A percentile compares a stretch with the other conserved stretches of the same genome.
Evolutionary conservation across 371 early-diverging fungal species (phyloP).

Genomic region (Saksenaea oblongispora): DNA sequence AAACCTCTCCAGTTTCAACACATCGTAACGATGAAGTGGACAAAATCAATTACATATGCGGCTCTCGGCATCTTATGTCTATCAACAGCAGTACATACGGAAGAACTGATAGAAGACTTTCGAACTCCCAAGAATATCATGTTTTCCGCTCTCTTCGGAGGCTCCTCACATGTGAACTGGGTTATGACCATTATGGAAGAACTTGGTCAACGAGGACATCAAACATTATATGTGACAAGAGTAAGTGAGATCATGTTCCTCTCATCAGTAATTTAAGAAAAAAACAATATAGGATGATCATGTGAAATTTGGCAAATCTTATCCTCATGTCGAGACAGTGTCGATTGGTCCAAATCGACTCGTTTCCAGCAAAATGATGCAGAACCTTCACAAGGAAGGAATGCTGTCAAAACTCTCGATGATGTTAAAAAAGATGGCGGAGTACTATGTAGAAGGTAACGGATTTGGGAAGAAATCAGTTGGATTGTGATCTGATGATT

Average conservation of each 20-base stretch:
- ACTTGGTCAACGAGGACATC: constrained; percentile 10
- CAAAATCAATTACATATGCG: background rate
- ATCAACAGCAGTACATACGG: background rate
- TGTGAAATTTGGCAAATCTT: constrained; percentile 13
- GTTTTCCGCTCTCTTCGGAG: constrained; percentile 6
- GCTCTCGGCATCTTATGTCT: background rate
- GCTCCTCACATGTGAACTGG: constrained; percentile 14
- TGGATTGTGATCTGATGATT: background rate
- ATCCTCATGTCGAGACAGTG: constrained; percentile 11
- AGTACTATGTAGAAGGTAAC: background rate
- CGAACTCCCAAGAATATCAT: constrained; percentile 11
- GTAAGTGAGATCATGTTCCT: background rate
- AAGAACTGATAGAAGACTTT: background rate
- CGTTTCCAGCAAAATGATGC: background rate
- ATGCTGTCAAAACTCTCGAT: background rate
- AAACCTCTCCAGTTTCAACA: background rate
- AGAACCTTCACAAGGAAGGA: background rate
- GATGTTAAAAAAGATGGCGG: background rate
- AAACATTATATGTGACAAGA: constrained; percentile 4
- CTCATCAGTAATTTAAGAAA: background rate
- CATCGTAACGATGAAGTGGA: background rate
- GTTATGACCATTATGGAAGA: constrained; percentile 7
- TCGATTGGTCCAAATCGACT: constrained; percentile 9
- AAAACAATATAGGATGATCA: constrained; percentile 20
- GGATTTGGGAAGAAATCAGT: background rate